Evolutionary conservation across 768 basidiomycete genomes (phyloP), one percentile per base, ranked within the genome.

Genomic region (Mycena indigotica): DNA sequence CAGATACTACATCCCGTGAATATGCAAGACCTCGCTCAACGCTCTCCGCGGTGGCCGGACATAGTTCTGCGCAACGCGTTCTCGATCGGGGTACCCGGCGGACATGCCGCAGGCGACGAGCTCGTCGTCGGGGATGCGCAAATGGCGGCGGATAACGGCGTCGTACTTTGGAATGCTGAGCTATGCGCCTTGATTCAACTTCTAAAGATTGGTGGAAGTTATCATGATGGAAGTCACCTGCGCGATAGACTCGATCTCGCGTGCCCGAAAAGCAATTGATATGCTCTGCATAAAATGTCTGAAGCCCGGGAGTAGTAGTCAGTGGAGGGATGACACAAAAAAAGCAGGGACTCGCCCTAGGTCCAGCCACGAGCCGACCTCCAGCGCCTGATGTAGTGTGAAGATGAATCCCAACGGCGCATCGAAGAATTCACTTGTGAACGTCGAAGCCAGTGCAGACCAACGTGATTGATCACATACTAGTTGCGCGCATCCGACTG

Each of bases 381-480:
- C 62, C 29, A 65, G 55, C 16, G 29, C 61, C 17, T 62, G 54
- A 38, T 65, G 55, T 41, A 65, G 59, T 1, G 64, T 65, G 26
- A 65, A 58, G 35, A 65, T 53, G 46, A 65, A 62, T 4, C 54
- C 61, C 5, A 62, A 57, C 13, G 64, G 64, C 23, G 61, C 64
- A 4, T 57, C 13, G 38, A 55, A 65, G 26, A 62, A 62, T 21
- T 65, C 51, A 28, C 64, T 65, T 30, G 17, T 32, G n/a, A 29
- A 5, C 8, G 3, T 30, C 28, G 1, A 41, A 26, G n/a, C 32
- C 30, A 4, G 40, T 17, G 17, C 28, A 17, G n/a, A n/a, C n/a
- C n/a, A 16, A 2, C 3, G 19, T 44, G n/a, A n/a, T n/a, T n/a
- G n/a, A n/a, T n/a, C n/a, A n/a, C n/a, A n/a, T n/a, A n/a, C n/a